These are phyloP conservation scores for Thalassiosira oceanica DNA, from an alignment of 352 stramenopile species.

Conservation along the genomic window DNA sequence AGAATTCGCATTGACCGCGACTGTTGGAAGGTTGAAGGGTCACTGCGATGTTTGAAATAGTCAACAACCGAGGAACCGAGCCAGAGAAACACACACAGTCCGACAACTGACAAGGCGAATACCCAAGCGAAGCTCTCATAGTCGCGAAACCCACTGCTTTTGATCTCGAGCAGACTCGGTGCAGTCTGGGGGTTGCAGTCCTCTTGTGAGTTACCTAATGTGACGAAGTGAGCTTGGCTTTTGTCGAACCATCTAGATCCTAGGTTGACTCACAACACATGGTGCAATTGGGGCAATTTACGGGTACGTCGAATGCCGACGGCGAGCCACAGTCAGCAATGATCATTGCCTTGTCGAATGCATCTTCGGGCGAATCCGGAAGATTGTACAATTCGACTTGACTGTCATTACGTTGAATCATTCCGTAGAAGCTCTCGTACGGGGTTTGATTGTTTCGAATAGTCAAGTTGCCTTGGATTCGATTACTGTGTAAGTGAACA, in stretches of 20 bases:
- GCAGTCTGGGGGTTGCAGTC: neutral
- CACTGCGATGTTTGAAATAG: neutral
- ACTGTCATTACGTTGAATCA: neutral
- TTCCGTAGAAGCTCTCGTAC: neutral
- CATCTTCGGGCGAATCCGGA: too few relatives aligned
- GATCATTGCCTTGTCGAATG: too few relatives aligned
- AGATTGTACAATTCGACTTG: too few relatives aligned
- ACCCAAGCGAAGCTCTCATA: slow-evolving; percentile 1
- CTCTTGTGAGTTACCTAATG: slow-evolving; percentile 6
- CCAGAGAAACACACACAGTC: neutral
- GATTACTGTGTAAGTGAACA: slow-evolving; percentile 2
- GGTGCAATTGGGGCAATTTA: neutral
- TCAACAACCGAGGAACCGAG: neutral
- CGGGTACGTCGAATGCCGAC: neutral
- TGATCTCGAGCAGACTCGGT: neutral
- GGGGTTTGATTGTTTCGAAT: neutral
- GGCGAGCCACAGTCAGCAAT: slow-evolving; percentile 2
- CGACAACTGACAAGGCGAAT: neutral
- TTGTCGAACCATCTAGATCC: neutral
- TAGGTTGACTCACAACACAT: slow-evolving; percentile 8
- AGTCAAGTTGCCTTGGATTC: neutral
- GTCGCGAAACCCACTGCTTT: neutral
- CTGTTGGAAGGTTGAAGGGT: neutral
- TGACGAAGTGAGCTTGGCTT: neutral
- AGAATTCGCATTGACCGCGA: neutral